Conservation (phyloP, 768 basidiomycete species). For the Tricholoma sp. region DNA sequence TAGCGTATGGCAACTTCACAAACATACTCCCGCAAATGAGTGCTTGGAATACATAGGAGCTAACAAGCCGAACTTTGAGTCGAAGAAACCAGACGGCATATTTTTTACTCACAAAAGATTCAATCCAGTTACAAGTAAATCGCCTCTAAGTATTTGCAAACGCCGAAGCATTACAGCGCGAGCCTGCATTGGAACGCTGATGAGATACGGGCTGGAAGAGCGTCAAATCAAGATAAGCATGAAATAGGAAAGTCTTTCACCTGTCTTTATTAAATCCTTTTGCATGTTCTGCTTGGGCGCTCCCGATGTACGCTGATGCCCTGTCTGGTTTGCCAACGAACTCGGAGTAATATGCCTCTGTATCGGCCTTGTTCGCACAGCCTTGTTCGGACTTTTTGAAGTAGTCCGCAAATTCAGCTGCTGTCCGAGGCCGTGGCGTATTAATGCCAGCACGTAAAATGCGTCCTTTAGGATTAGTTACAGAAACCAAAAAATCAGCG, state of each 20-base stretch:
- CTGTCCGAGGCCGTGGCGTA: conserved; percentile 33
- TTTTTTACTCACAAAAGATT: conserved; percentile 23
- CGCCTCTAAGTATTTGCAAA: conserved; percentile 32
- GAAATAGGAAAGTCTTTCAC: background rate
- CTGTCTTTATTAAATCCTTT: conserved; percentile 18
- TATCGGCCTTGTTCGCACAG: conserved; percentile 36
- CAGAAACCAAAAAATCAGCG: conserved; percentile 57
- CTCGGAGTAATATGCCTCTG: conserved; percentile 36
- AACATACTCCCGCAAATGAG: conserved; percentile 35
- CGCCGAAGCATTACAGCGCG: conserved; percentile 33
- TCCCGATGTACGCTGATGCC: conserved; percentile 18
- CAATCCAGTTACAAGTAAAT: conserved; percentile 21
- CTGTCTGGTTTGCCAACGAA: background rate
- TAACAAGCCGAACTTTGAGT: conserved; percentile 9
- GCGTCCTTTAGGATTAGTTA: conserved; percentile 52
- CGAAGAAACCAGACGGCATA: background rate
- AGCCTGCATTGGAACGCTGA: conserved; percentile 32
- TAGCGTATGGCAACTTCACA: conserved; percentile 36
- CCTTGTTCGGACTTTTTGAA: conserved; percentile 29
- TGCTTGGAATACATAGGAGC: conserved; percentile 26
- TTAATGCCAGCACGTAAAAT: conserved; percentile 31
- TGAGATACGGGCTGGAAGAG: conserved; percentile 28
- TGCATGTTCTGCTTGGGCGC: conserved; percentile 23
- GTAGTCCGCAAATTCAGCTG: conserved; percentile 39
- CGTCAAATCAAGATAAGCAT: background rate